Evolutionary conservation across 2,329 filamentous ascomycete genomes (phyloP), one percentile per base, ranked within the genome.

Genomic region (Fusarium luffae): DNA sequence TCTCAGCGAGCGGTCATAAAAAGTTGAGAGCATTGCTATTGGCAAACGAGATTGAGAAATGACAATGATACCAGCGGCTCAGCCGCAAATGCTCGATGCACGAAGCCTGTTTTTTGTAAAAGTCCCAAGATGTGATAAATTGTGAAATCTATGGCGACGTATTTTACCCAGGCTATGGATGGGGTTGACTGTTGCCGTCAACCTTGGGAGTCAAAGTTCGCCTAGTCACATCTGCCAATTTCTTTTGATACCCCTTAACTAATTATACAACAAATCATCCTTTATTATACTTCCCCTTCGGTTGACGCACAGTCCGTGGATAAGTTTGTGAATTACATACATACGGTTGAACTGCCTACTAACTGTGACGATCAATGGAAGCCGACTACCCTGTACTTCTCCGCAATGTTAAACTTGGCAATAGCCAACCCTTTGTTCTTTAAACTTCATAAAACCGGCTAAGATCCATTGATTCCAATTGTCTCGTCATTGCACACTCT

Each of bases 31-130:
- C 62, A 67, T 68, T 70, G 60, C 63, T 65, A 51, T 59, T 48
- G 50, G 65, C 67, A 63, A 61, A 52, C 66, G 56, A 71, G 73
- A 67, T 72, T 62, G 68, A 69, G 59, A 71, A 71, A 72, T 66
- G 59, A 66, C 67, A 74, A 74, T 70, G 72, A 75, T 71, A 71
- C 58, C 61, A 59, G 68, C 65, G 61, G 66, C 55, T 56, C 46
- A 41, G 25, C 54, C 71, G 68, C 71, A 59, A 71, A 63, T 59
- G 57, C 56, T 70, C 66, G 71, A 71, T 51, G 59, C 48, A 74
- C 21, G 60, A 54, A 28, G 16, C 32, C 37, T 46, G 50, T 8
- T n/a, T 49, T 40, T 5, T n/a, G 21, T 25, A 27, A 11, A 44
- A 7, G 32, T 23, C 18, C 9, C 30, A 50, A 21, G 10, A 32